Conservation (phyloP, 129 eudicot genomes). For the Flaveria sonorensis region DNA sequence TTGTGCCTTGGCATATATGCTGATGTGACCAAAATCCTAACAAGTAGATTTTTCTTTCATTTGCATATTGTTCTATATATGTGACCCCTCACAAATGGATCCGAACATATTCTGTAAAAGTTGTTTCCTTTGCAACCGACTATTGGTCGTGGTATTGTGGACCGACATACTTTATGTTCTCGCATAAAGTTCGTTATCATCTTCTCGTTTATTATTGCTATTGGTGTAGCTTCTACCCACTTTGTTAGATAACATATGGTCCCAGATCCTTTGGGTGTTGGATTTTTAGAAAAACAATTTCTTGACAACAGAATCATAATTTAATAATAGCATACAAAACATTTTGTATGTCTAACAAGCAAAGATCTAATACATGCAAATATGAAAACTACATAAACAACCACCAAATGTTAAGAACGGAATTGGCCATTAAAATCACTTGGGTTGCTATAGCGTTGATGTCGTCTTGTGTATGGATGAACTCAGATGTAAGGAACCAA, state of each 20-base stretch:
- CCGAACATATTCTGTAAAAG: neutral
- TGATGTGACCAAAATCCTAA: neutral
- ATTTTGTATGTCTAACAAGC: no score
- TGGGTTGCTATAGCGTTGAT: neutral
- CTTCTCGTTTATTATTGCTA: neutral
- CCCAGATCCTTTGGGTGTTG: neutral
- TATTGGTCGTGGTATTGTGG: neutral
- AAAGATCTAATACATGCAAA: neutral
- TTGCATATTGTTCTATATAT: neutral
- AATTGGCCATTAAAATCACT: neutral
- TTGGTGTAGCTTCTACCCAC: neutral
- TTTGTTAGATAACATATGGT: neutral
- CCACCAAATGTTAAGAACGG: neutral
- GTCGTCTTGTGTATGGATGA: neutral
- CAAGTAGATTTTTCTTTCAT: neutral
- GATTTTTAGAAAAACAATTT: neutral
- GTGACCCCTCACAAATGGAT: neutral
- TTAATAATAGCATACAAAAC: neutral
- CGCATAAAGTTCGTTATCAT: neutral
- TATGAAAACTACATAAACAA: neutral
- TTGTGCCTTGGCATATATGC: conserved; percentile 7
- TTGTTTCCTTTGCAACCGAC: neutral
- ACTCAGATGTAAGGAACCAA: neutral
- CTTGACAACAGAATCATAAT: neutral
- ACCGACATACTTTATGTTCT: no score